Evolutionary conservation across 106 monocot species (phyloP).

Genomic region (Platanthera guangdongensis): DNA sequence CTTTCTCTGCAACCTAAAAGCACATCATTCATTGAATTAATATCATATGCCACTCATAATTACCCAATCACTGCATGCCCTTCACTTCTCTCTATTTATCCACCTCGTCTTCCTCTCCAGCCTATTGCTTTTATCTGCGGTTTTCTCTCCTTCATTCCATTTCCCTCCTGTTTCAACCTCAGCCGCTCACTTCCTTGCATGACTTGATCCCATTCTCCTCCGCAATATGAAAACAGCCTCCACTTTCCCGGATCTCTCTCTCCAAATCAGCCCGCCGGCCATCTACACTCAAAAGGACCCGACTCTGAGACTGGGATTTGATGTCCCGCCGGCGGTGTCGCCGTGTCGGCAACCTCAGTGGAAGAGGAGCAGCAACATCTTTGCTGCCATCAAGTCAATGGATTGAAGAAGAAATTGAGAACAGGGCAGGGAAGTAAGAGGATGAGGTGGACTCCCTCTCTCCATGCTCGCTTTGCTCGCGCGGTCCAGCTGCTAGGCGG

Average conservation of each 20-base stretch:
- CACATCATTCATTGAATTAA: too few relatives aligned
- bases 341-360: constrained; percentile 10
- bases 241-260: not conserved
- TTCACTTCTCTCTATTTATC: too few relatives aligned
- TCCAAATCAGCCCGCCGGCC: not conserved
- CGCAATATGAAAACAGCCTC: not conserved
- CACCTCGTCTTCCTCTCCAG: not conserved
- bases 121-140: not conserved
- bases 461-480: constrained; percentile 64
- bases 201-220: not conserved
- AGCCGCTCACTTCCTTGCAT: not conserved
- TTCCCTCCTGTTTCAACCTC: not conserved
- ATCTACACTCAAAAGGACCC: not conserved
- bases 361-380: not conserved
- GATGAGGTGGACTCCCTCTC: constrained; percentile 68
- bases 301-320: constrained; percentile 5
- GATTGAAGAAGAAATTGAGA: constrained; percentile 26
- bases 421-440: constrained; percentile 18
- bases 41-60: too few relatives aligned
- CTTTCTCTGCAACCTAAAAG: too few relatives aligned
- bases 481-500: constrained; percentile 72
- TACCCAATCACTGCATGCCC: too few relatives aligned
- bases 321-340: not conserved
- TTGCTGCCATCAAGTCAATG: constrained; percentile 24
- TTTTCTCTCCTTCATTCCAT: not conserved